Evolutionary conservation across 139 green algal genomes (phyloP), one percentile per base, ranked within the genome.

Genomic region (Chlamydomonas applanata): DNA sequence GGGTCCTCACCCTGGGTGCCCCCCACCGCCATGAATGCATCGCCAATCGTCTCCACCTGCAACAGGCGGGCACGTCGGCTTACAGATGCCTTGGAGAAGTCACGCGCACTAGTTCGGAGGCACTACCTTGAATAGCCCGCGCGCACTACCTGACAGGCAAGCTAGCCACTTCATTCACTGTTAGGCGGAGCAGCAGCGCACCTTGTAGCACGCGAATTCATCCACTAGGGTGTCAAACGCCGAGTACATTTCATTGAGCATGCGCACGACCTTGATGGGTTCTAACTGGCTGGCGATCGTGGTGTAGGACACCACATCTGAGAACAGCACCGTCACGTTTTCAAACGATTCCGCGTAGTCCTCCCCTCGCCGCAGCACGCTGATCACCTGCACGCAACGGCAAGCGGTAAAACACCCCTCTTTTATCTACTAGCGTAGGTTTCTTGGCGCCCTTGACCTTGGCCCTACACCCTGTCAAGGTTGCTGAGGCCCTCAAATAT

Each of bases 21-120:
- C 29, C 60, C 69, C 60, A 77, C 72, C 20, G 72, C 72, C 72
- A 77, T 77, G 59, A 77, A 77, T 45, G 72, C 72, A 54, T 56
- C 22, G 49, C 30, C 30, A 34, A n/a, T 25, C 29, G 64, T 32
- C 34, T 24, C 34, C 29, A 25, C 16, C 34, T 24, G n/a, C n/a
- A n/a, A n/a, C n/a, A n/a, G n/a, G n/a, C n/a, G n/a, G n/a, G n/a
- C n/a, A n/a, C n/a, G n/a, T n/a, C n/a, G n/a, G n/a, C n/a, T n/a
- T n/a, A n/a, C n/a, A n/a, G n/a, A n/a, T n/a, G n/a, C n/a, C n/a
- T n/a, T n/a, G n/a, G n/a, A n/a, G n/a, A n/a, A n/a, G n/a, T n/a
- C n/a, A n/a, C n/a, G n/a, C n/a, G n/a, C n/a, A n/a, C n/a, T n/a
- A n/a, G n/a, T n/a, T n/a, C n/a, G n/a, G n/a, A n/a, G n/a, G n/a